Percentiles rank a stretch among this genome's conserved stretches.
These are phyloP conservation scores for Hibiscus syriacus DNA, from an alignment of 345 rosid species.

Conservation along the genomic window DNA sequence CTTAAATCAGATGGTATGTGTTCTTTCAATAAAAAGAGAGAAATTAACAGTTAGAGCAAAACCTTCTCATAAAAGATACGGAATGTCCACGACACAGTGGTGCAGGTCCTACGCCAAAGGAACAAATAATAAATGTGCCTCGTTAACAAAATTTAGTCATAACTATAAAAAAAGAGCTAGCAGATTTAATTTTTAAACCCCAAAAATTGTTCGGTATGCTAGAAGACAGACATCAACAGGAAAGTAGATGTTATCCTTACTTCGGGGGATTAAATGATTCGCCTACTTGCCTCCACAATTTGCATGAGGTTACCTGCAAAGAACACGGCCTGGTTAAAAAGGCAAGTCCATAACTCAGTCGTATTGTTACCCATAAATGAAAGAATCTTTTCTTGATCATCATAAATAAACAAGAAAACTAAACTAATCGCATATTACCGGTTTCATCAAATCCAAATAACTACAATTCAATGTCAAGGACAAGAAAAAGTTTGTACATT, in stretches of 20 bases:
- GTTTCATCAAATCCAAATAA: background rate
- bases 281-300: slow-evolving; percentile 75
- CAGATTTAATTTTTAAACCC: too few species aligned
- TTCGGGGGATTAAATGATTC: slow-evolving; percentile 73
- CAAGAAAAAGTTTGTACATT: background rate
- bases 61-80: slow-evolving; percentile 70
- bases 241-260: slow-evolving; percentile 28
- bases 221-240: slow-evolving; percentile 5
- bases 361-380: background rate
- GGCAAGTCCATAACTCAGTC: background rate
- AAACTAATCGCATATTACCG: background rate
- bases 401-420: background rate
- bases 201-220: too few species aligned
- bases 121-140: background rate
- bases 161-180: background rate
- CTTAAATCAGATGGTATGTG: background rate
- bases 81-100: slow-evolving; percentile 75
- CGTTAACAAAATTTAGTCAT: background rate
- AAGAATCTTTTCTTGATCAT: background rate
- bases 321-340: background rate
- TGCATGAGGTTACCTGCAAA: slow-evolving; percentile 58
- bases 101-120: slow-evolving; percentile 45
- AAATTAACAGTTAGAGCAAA: slow-evolving; percentile 10
- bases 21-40: background rate
- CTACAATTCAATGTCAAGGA: background rate